Evolutionary conservation across 179 eudicot genomes (phyloP), one percentile per base, ranked within the genome.

Genomic region (Drosera spatulata): DNA sequence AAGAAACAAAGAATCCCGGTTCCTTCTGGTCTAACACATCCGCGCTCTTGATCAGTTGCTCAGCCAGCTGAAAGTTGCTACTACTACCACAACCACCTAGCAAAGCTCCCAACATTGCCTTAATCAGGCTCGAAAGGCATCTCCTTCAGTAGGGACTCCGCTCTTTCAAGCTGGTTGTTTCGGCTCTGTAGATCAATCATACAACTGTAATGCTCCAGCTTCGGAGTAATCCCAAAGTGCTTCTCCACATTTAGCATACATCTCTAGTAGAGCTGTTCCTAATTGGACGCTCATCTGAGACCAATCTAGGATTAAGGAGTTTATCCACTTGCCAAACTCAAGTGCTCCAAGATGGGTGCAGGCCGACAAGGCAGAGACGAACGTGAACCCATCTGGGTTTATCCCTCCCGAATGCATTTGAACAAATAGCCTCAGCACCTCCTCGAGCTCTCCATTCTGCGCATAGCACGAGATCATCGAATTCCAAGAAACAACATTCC

Each of bases 221-320:
- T 71, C 44, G 69, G 75, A 13, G 40, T 13, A 3, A 63, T 6
- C 50, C 52, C 58, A 53, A 52, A 75, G 10, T 63, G 55, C 4
- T 46, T 39, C 61, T 60, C 79, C 79, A 58, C 79, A 75, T 49
- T 70, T 75, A 64, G 79, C 75, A 58, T 75, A 63, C 75, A 71
- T 55, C 50, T 75, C 72, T 51, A 75, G 53, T 39, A 75, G 59
- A 38, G 79, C 62, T 10, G 75, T 70, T 50, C 66, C 64, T 4
- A 71, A 72, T 56, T 50, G 55, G 37, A 72, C 62, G 13, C 56
- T 71, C 46, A 66, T 33, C 13, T 61, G 63, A 40, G 56, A 50
- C 76, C 76, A 69, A 58, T 62, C 66, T 44, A 14, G 58, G 37
- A 71, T 72, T 10, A 45, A 54, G 40, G 50, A 56, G 33, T 66